phyloP scores from a whole-genome alignment of 1,139 yeast species.

The Taphrina sp. region DNA sequence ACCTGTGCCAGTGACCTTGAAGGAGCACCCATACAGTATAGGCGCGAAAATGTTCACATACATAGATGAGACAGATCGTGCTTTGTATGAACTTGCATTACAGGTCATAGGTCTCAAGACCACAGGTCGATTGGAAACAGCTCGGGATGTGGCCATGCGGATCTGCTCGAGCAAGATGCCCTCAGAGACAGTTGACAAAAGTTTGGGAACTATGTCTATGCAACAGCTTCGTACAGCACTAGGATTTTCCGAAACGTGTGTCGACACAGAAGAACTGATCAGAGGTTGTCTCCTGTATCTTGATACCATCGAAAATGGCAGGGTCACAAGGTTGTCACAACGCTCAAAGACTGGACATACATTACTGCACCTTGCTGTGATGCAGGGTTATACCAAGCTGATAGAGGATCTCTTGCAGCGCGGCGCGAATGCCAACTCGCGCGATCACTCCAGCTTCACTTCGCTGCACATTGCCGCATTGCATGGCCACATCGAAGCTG shows the following conservation, averaged over 20 bases:
- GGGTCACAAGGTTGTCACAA: slow-evolving; percentile 72
- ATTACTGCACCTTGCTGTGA: slow-evolving; percentile 75
- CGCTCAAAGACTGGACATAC: slow-evolving; percentile 83
- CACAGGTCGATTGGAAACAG: slow-evolving; percentile 92
- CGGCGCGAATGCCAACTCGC: slow-evolving; percentile 75
- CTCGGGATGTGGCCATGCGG: slow-evolving; percentile 48
- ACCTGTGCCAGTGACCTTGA: slow-evolving; percentile 83
- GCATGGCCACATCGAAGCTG: slow-evolving; percentile 65
- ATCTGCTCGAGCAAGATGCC: slow-evolving; percentile 21
- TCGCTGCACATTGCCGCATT: slow-evolving; percentile 85
- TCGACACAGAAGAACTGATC: slow-evolving; percentile 58
- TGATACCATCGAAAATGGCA: slow-evolving; percentile 56
- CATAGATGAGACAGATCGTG: slow-evolving; percentile 88
- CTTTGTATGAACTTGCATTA: slow-evolving; percentile 83
- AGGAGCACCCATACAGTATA: slow-evolving; percentile 45
- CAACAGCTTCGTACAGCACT: slow-evolving; percentile 17
- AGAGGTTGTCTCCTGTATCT: slow-evolving; percentile 60
- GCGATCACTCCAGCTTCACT: slow-evolving; percentile 77
- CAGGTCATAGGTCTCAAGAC: slow-evolving; percentile 92
- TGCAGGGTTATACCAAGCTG: slow-evolving; percentile 66
- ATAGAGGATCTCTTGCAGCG: slow-evolving; percentile 64
- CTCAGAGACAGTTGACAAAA: slow-evolving; percentile 11
- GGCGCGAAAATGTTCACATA: slow-evolving; percentile 73
- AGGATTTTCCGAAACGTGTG: slow-evolving; percentile 47
- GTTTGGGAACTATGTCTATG: slow-evolving; percentile 3